Conservation (phyloP, 495 filamentous ascomycete genomes). For the Podospora appendiculata region DNA sequence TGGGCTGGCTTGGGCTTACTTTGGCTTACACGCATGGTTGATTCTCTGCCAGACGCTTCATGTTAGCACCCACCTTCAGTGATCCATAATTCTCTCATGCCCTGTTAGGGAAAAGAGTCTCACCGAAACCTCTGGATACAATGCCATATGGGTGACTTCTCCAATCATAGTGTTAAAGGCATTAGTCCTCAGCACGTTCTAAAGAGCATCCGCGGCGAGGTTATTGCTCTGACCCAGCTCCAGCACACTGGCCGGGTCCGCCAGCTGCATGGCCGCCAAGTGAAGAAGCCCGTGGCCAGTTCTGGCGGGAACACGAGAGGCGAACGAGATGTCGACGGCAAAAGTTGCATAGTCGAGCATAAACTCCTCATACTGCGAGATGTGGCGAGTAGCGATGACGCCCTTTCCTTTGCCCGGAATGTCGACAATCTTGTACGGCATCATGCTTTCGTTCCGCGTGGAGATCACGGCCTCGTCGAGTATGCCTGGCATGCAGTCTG, state of each 20-base stretch:
- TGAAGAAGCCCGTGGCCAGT: constrained; percentile 26
- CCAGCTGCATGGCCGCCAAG: constrained; percentile 24
- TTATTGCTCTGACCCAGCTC: constrained; percentile 23
- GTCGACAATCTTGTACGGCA: constrained; percentile 21
- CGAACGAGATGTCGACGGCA: constrained; percentile 26
- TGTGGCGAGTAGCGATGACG: constrained; percentile 23
- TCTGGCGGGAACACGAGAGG: constrained; percentile 16
- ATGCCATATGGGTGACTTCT: constrained; percentile 23
- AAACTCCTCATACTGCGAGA: constrained; percentile 23
- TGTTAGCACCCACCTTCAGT: not conserved
- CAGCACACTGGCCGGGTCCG: constrained; percentile 21
- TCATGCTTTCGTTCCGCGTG: not conserved
- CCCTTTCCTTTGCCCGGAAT: constrained; percentile 33
- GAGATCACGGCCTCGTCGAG: constrained; percentile 6
- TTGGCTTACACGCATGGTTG: constrained; percentile 34
- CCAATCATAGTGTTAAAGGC: constrained; percentile 25
- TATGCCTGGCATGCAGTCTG: constrained; percentile 15
- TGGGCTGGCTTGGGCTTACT: constrained; percentile 16
- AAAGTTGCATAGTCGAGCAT: constrained; percentile 31
- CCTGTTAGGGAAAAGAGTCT: not conserved
- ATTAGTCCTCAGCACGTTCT: constrained; percentile 35
- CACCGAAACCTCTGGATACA: constrained; percentile 31
- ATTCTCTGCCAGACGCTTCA: constrained; percentile 18
- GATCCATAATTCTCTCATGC: not conserved
- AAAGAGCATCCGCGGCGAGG: constrained; percentile 24